Evolutionary conservation across 768 basidiomycete genomes (phyloP).

Genomic region (Austroboletus eburneus): DNA sequence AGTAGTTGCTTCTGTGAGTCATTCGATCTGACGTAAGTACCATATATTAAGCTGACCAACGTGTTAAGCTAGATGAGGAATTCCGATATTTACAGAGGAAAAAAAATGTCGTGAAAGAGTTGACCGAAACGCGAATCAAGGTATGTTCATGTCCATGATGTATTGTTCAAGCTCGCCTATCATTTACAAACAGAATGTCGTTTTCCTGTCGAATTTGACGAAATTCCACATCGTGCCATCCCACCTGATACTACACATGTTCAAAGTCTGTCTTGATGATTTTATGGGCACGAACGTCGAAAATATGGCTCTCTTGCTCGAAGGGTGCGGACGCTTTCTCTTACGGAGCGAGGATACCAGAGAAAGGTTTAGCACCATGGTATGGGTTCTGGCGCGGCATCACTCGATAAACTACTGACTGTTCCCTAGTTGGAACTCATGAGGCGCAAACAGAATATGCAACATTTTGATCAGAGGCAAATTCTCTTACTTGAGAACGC

Average conservation of each 20-base stretch:
- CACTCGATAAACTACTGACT: slow-evolving; percentile 8
- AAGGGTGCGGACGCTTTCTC: slow-evolving; percentile 91
- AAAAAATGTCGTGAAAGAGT: slow-evolving; percentile 87
- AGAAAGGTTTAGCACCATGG: slow-evolving; percentile 87
- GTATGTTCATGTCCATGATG: slow-evolving; percentile 35
- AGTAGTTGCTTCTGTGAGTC: slow-evolving; percentile 71
- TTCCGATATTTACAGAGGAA: slow-evolving; percentile 94
- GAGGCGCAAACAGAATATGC: slow-evolving; percentile 89
- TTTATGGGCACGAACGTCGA: slow-evolving; percentile 92
- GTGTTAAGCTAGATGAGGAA: slow-evolving; percentile 84
- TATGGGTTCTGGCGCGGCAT: slow-evolving; percentile 25
- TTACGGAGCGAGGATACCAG: slow-evolving; percentile 84
- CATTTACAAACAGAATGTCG: slow-evolving; percentile 64
- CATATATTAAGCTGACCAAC: slow-evolving; percentile 2
- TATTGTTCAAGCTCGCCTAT: neutral
- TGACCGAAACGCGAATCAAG: slow-evolving; percentile 81
- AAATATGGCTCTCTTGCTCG: slow-evolving; percentile 85
- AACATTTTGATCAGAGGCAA: slow-evolving; percentile 91
- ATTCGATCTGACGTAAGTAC: neutral
- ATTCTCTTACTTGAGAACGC: slow-evolving; percentile 91
- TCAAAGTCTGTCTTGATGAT: slow-evolving; percentile 97
- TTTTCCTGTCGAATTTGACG: slow-evolving; percentile 87
- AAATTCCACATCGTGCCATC: slow-evolving; percentile 91
- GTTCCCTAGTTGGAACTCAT: slow-evolving; percentile 77
- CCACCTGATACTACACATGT: slow-evolving; percentile 90